A percentile compares a stretch with the other conserved stretches of the same genome.
These are phyloP conservation scores for Chloris gayana DNA, from an alignment of 176 grass and related monocot genomes.

Conservation along the genomic window DNA sequence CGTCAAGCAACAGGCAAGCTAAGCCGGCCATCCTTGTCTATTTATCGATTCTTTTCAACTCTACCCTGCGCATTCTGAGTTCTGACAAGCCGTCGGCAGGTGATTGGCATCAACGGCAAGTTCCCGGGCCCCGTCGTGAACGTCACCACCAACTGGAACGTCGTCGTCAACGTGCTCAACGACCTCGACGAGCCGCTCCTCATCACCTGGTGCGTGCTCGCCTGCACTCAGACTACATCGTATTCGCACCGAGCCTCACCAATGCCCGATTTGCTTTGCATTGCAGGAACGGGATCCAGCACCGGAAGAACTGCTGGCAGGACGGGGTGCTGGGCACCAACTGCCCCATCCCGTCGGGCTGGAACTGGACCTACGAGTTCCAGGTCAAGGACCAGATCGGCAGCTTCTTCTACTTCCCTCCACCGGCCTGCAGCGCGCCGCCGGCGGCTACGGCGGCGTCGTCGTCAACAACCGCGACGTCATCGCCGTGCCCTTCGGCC, in stretches of 20 bases:
- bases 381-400: constrained; percentile 98
- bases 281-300: constrained; percentile 87
- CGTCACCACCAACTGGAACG: constrained; percentile 79
- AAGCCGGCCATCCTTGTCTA: no score
- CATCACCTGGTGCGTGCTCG: constrained; percentile 91
- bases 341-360: constrained; percentile 84
- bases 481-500: constrained; percentile 75
- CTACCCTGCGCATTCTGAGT: no score
- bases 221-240: no score
- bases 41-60: no score
- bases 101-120: constrained; percentile 69
- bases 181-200: constrained; percentile 90
- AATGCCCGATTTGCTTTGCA: no score
- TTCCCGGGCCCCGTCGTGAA: constrained; percentile 82
- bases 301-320: constrained; percentile 77
- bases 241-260: no score
- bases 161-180: constrained; percentile 80
- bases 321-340: constrained; percentile 88
- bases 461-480: constrained; percentile 75
- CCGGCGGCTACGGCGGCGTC: constrained; percentile 79
- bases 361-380: constrained; percentile 98
- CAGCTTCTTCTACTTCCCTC: constrained; percentile 99
- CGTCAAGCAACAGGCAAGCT: constrained; percentile 12
- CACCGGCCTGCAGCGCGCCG: constrained; percentile 84
- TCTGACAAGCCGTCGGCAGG: constrained; percentile 30